Conservation (phyloP, 345 rosid species). For the Eucalyptus pumila region DNA sequence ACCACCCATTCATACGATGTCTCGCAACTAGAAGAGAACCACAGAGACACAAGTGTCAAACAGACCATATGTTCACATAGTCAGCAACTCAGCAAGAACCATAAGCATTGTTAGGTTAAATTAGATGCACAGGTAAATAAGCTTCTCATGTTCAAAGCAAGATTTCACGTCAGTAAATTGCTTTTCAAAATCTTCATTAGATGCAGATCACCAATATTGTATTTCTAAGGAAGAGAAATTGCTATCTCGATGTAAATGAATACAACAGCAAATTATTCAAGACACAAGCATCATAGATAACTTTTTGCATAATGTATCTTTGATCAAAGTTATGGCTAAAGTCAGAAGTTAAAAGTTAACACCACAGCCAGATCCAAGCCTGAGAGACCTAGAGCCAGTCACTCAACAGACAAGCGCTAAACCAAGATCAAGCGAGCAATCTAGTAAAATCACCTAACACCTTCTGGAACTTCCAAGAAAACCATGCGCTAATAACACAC, state of each 20-base stretch:
- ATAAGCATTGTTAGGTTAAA: not conserved
- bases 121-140: not conserved
- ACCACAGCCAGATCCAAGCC: not conserved
- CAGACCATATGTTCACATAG: not conserved
- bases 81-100: not conserved
- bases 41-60: not conserved
- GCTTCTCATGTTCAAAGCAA: not conserved
- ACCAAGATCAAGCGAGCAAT: not conserved
- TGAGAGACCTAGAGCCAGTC: not conserved
- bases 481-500: not conserved
- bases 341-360: not conserved
- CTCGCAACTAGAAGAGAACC: conserved; percentile 5
- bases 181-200: not conserved
- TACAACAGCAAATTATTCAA: not conserved
- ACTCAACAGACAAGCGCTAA: not conserved
- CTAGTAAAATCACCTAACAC: not conserved
- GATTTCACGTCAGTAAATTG: not conserved
- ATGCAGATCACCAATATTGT: not conserved
- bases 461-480: not conserved
- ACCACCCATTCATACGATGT: not conserved
- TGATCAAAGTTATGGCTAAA: not conserved
- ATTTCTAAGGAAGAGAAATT: not conserved
- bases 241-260: not conserved
- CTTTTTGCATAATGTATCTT: not conserved
- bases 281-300: not conserved